phyloP scores from a whole-genome alignment of 75 land plant genomes.

The Pinus tabuliformis region DNA sequence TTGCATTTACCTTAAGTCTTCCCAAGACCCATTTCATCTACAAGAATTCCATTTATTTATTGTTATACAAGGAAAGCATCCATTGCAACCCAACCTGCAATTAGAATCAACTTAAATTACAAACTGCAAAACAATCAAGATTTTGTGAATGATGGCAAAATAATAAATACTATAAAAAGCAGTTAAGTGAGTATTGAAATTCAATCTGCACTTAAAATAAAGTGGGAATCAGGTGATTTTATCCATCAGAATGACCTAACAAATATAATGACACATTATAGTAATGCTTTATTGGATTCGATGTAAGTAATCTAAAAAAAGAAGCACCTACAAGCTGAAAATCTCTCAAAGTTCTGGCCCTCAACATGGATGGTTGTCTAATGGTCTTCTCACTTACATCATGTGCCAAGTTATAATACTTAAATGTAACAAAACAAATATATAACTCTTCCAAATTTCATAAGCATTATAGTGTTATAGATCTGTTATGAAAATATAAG shows the following conservation, averaged over 20 bases:
- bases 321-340: conserved; percentile 83
- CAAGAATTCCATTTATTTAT: conserved; percentile 96
- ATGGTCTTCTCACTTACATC: conserved; percentile 94
- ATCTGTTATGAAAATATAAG: no score
- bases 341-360: conserved; percentile 89
- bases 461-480: neutral
- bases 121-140: neutral
- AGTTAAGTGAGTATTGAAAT: neutral
- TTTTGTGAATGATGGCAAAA: neutral
- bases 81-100: conserved; percentile 97
- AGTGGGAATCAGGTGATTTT: neutral
- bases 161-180: neutral
- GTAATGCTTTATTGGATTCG: neutral
- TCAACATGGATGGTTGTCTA: conserved; percentile 95
- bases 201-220: neutral
- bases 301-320: neutral
- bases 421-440: conserved; percentile 23
- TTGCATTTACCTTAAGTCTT: conserved; percentile 84
- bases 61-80: conserved; percentile 99
- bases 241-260: conserved; percentile 1
- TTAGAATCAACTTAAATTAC: conserved; percentile 1
- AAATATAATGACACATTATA: neutral
- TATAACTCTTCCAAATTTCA: conserved; percentile 7
- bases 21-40: conserved; percentile 99
- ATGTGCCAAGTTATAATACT: conserved; percentile 97